These are phyloP conservation scores for Claviceps monticola DNA, from an alignment of 2,329 filamentous ascomycete genomes.

Conservation along the genomic window DNA sequence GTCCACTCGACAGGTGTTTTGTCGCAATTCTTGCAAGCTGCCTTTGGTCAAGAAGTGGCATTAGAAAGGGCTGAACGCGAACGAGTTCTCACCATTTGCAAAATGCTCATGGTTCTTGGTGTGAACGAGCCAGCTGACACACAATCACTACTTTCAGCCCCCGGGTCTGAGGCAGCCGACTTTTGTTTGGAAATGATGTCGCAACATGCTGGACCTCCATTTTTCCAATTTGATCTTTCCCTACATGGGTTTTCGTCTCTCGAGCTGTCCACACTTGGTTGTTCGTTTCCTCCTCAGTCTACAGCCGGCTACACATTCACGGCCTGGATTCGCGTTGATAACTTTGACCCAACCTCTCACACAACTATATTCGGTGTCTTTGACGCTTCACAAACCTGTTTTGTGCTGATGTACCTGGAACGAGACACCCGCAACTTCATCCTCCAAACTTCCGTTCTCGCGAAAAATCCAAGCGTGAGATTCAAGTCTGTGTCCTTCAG, in stretches of 20 bases:
- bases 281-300: conserved; percentile 68
- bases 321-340: conserved; percentile 78
- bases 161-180: conserved; percentile 41
- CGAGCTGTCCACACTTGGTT: conserved; percentile 75
- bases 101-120: conserved; percentile 57
- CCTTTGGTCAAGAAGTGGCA: conserved; percentile 38
- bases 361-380: conserved; percentile 95
- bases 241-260: conserved; percentile 78
- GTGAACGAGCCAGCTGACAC: conserved; percentile 73
- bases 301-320: conserved; percentile 80
- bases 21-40: conserved; percentile 48
- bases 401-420: conserved; percentile 85
- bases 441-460: conserved; percentile 84
- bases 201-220: conserved; percentile 62
- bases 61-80: conserved; percentile 42
- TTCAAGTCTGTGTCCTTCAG: conserved; percentile 76
- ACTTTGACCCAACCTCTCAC: conserved; percentile 71
- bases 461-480: conserved; percentile 73
- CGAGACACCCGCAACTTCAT: conserved; percentile 90
- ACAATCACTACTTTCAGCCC: conserved; percentile 50
- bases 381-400: conserved; percentile 83
- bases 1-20: conserved; percentile 61
- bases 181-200: conserved; percentile 64
- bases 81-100: conserved; percentile 53
- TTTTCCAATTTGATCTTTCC: conserved; percentile 89